These are phyloP conservation scores for Jamesozyma hellenica DNA, from an alignment of 805 yeast species.

Conservation along the genomic window DNA sequence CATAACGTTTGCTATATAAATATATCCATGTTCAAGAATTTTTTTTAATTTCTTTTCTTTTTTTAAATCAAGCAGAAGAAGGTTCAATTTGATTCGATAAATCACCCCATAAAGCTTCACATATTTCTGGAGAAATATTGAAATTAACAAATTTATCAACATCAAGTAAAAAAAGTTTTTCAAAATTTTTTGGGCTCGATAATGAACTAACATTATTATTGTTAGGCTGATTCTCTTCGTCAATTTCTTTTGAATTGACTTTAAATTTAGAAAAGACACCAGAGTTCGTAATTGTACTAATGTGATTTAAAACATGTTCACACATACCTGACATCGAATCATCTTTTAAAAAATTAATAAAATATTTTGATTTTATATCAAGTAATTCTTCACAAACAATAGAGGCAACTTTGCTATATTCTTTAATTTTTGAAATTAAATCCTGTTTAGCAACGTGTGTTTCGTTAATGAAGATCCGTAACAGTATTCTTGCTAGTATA, in stretches of 20 bases:
- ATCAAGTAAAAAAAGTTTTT: neutral
- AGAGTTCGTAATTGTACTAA: neutral
- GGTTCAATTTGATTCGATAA: neutral
- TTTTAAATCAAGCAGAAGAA: neutral
- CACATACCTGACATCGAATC: neutral
- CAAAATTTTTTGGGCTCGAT: no score
- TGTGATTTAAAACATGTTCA: neutral
- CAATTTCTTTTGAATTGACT: neutral
- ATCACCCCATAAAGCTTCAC: constrained; percentile 1
- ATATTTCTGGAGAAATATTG: constrained; percentile 4
- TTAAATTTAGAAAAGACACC: constrained; percentile 2
- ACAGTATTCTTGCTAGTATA: neutral
- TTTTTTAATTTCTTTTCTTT: no score
- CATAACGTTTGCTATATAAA: constrained; percentile 13
- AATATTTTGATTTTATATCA: neutral
- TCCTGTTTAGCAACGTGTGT: neutral
- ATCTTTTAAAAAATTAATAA: neutral
- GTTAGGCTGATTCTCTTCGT: no score
- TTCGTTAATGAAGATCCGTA: neutral
- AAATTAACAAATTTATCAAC: constrained; percentile 2
- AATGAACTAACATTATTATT: no score
- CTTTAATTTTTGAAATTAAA: neutral
- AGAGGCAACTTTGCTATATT: neutral
- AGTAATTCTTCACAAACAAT: neutral
- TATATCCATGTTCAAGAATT: neutral